Base-by-base conservation (phyloP, 257 asterid genomes). In the Gentiana dahurica region DNA sequence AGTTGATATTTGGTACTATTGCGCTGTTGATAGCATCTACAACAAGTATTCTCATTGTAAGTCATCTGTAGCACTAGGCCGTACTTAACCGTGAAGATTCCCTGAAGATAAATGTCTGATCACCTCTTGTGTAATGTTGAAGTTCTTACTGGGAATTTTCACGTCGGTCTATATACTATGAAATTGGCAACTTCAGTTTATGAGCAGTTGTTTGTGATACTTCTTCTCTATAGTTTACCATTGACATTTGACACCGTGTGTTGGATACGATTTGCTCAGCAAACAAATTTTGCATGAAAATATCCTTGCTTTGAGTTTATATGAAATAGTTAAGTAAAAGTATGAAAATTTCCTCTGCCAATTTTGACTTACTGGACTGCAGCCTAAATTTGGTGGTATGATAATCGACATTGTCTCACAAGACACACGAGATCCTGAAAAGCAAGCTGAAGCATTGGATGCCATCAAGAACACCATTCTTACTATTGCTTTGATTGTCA, bases 1-100 rank as follows among this genome's bases (percentile, higher is more conserved):
- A 62, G 66, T 59, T 77, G 38, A 49, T 72, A 43, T n/a, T 80
- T 65, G 79, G 55, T 3, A 77, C 81, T 15, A 47, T 71, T 54
- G 83, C 81, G 12, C 57, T 77, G 75, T 55, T 80, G 67, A 72
- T 74, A 47, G 80, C 81, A 47, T 74, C 81, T 43, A 77, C 83
- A 12, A 58, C 86, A 55, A 64, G 65, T 39, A 44, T 70, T 64
- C 75, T 69, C 66, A 64, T 69, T n/a, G 74, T 69, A 69, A 37
- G 68, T 37, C 35, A 53, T 41, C 64, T 55, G 33, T 8, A 2
- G 33, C 57, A n/a, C 43, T 37, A 8, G 12, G 44, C 3, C 33
- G 13, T 11, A 33, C 48, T 10, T n/a, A 46, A 11, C 6, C 39
- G 54, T 39, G 45, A 34, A 36, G 61, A 63, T 49, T 33, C 41